phyloP scores from a whole-genome alignment of 164 flowering plant genomes.

The Vitis amurensis region DNA sequence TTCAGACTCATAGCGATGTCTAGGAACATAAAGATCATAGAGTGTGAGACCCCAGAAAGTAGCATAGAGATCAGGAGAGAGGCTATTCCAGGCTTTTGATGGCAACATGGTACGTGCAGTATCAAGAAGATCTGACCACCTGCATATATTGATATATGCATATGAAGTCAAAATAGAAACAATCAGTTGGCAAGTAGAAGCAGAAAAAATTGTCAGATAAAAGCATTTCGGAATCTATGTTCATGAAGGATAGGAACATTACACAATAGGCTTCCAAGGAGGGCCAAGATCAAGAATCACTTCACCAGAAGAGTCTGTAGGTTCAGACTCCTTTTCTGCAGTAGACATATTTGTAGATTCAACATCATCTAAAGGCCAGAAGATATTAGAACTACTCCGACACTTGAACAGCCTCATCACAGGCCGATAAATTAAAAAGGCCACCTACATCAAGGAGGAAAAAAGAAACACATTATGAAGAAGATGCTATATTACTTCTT shows the following conservation, averaged over 20 bases:
- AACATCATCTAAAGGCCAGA: constrained; percentile 76
- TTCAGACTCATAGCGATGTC: constrained; percentile 85
- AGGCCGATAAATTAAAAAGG: constrained; percentile 91
- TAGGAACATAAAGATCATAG: constrained; percentile 95
- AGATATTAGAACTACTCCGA: constrained; percentile 46
- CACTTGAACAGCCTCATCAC: constrained; percentile 90
- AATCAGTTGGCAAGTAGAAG: not conserved
- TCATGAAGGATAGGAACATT: constrained; percentile 15
- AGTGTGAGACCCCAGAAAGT: constrained; percentile 99
- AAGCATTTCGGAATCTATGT: not conserved
- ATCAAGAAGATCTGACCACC: constrained; percentile 94
- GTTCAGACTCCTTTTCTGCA: constrained; percentile 45
- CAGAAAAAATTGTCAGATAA: not conserved
- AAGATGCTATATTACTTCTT: not conserved
- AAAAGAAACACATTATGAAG: not conserved
- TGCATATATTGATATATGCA: constrained; percentile 30
- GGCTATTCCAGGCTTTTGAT: constrained; percentile 96
- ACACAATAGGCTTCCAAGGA: constrained; percentile 58
- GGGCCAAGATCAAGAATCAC: constrained; percentile 71
- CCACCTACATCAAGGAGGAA: constrained; percentile 58
- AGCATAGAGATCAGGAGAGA: constrained; percentile 96
- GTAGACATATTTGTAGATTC: constrained; percentile 30
- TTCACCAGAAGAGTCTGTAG: constrained; percentile 27
- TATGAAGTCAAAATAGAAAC: not conserved
- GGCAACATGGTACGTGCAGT: constrained; percentile 86